A percentile compares a stretch with the other conserved stretches of the same genome.
Evolutionary conservation across 768 basidiomycete genomes (phyloP).

Genomic region (Kwoniella dendrophila): DNA sequence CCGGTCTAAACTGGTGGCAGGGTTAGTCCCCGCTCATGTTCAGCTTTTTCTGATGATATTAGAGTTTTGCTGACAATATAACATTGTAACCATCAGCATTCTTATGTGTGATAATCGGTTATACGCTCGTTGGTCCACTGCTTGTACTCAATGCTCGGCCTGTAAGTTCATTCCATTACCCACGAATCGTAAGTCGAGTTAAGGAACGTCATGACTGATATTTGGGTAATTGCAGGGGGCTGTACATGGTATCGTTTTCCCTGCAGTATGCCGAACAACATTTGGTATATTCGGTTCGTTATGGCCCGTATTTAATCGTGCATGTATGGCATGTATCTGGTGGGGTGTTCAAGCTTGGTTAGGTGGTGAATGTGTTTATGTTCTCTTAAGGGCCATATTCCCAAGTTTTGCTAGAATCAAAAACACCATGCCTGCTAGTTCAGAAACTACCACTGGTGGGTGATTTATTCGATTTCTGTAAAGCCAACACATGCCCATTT

Average conservation of each 20-base stretch:
- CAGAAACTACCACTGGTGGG: conserved; percentile 74
- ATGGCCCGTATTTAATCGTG: conserved; percentile 70
- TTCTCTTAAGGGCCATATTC: conserved; percentile 76
- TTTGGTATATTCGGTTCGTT: conserved; percentile 77
- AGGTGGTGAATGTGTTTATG: conserved; percentile 74
- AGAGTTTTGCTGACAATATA: background rate
- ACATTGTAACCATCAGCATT: conserved; percentile 64
- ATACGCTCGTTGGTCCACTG: conserved; percentile 65
- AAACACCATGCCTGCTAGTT: conserved; percentile 71
- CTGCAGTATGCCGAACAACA: conserved; percentile 61
- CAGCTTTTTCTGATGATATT: background rate
- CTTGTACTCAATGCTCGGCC: conserved; percentile 76
- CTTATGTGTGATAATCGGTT: conserved; percentile 66
- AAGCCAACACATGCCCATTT: background rate
- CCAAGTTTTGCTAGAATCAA: conserved; percentile 60
- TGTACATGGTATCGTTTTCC: conserved; percentile 68
- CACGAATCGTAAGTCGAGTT: no score
- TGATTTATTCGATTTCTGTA: conserved; percentile 53
- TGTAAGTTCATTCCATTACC: conserved; percentile 14
- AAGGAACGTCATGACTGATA: no score
- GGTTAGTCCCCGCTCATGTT: conserved; percentile 1
- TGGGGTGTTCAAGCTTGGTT: conserved; percentile 64
- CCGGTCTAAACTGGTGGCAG: conserved; percentile 49
- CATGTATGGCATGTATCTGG: conserved; percentile 53
- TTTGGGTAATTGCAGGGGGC: no score